These are phyloP conservation scores for Neofusicoccum cordaticola DNA, from an alignment of 2,329 filamentous ascomycete genomes.

Conservation along the genomic window DNA sequence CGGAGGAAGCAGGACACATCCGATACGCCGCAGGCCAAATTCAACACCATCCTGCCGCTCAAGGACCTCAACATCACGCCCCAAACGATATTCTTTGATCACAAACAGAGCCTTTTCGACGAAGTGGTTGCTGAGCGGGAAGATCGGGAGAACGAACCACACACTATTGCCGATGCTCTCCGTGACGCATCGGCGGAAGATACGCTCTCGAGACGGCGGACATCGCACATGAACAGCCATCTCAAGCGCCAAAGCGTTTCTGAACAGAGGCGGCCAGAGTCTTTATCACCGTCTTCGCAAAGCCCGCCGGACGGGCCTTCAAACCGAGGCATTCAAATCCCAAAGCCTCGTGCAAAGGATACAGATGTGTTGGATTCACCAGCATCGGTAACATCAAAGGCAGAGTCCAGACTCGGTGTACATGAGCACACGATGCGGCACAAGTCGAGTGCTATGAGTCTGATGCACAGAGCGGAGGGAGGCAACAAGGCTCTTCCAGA, in stretches of 20 bases:
- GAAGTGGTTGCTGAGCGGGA: slow-evolving; percentile 30
- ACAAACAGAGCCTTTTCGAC: slow-evolving; percentile 58
- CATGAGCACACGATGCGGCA: slow-evolving; percentile 34
- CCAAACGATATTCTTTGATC: slow-evolving; percentile 91
- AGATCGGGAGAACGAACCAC: slow-evolving; percentile 46
- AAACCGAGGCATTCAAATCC: slow-evolving; percentile 30
- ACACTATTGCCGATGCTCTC: slow-evolving; percentile 86
- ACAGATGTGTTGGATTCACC: slow-evolving; percentile 3
- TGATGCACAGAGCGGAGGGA: slow-evolving; percentile 56
- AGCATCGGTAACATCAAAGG: slow-evolving; percentile 20
- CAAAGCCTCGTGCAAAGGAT: slow-evolving; percentile 17
- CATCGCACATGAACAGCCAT: slow-evolving; percentile 40
- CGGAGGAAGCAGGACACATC: slow-evolving; percentile 56
- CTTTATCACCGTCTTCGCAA: slow-evolving; percentile 15
- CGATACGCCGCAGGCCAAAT: slow-evolving; percentile 42
- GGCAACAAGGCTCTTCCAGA: slow-evolving; percentile 61
- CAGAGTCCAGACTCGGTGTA: not conserved
- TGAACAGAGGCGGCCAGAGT: slow-evolving; percentile 26
- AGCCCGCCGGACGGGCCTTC: slow-evolving; percentile 25
- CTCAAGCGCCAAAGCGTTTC: slow-evolving; percentile 28
- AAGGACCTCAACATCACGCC: slow-evolving; percentile 74
- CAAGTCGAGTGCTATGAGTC: slow-evolving; percentile 57
- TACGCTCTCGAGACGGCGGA: slow-evolving; percentile 48
- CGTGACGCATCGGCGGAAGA: slow-evolving; percentile 85
- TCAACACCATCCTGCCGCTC: slow-evolving; percentile 71